A percentile compares a stretch with the other conserved stretches of the same genome.
These are phyloP conservation scores for Helianthus annuus DNA, from an alignment of 129 eudicot species.

Conservation along the genomic window HanXRQr2.0-SUNRISE NC_035448.2:206561225-206561724, in stretches of 20 bases:
- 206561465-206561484: slow-evolving; percentile 36
- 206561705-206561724: slow-evolving; percentile 64
- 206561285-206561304: slow-evolving; percentile 43
- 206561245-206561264: not conserved
- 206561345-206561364: slow-evolving; percentile 51
- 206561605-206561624: not conserved
- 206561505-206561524: slow-evolving; percentile 69
- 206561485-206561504: slow-evolving; percentile 45
- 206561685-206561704: slow-evolving; percentile 91
- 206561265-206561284: slow-evolving; percentile 5
- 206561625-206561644: slow-evolving; percentile 38
- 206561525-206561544: slow-evolving; percentile 75
- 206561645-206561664: slow-evolving; percentile 45
- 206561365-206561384: slow-evolving; percentile 52
- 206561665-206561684: slow-evolving; percentile 57
- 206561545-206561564: slow-evolving; percentile 50
- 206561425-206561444: slow-evolving; percentile 62
- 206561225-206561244: not conserved
- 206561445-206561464: slow-evolving; percentile 31
- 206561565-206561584: slow-evolving; percentile 54
- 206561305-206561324: slow-evolving; percentile 58
- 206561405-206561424: slow-evolving; percentile 66
- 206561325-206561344: slow-evolving; percentile 73
- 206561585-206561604: slow-evolving; percentile 49
- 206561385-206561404: slow-evolving; percentile 71